Percentiles rank a stretch among this genome's conserved stretches.
These are phyloP conservation scores for Solanum sejunctum DNA, from an alignment of 257 asterid species.

Conservation along the genomic window DNA sequence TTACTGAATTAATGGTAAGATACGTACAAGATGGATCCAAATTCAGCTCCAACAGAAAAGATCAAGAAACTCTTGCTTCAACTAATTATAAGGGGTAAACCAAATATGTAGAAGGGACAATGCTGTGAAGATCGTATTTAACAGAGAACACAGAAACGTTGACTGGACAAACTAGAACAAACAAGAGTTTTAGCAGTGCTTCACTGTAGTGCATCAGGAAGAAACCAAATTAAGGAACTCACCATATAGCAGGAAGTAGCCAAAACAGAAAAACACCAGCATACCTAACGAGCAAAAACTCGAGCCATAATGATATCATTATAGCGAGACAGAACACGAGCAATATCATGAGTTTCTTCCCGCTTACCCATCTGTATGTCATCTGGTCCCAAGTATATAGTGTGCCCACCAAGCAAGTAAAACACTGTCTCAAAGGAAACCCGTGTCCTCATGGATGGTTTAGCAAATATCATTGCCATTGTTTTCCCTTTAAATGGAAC, in stretches of 20 bases:
- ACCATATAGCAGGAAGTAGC: conserved; percentile 9
- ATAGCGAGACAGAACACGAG: conserved; percentile 91
- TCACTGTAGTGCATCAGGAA: background rate
- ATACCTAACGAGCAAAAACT: conserved; percentile 95
- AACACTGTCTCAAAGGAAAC: conserved; percentile 98
- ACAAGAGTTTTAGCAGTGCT: background rate
- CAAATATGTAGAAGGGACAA: background rate
- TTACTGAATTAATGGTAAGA: background rate
- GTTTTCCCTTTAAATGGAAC: conserved; percentile 91
- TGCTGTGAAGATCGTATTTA: background rate
- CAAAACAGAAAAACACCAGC: conserved; percentile 32
- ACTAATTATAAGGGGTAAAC: background rate
- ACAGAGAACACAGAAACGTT: background rate
- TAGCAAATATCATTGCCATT: conserved; percentile 97
- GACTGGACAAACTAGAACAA: background rate
- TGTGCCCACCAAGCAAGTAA: conserved; percentile 93
- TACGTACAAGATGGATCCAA: background rate
- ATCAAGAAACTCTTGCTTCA: background rate
- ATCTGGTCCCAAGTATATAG: conserved; percentile 81
- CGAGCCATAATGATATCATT: conserved; percentile 99
- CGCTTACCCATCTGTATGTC: conserved; percentile 99
- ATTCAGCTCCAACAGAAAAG: background rate
- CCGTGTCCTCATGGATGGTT: conserved; percentile 97
- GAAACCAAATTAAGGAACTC: conserved; percentile 12
- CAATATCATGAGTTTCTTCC: conserved; percentile 96